Base-by-base conservation (phyloP, 73 alveolate genomes). In the Paramecium sonneborni region DNA sequence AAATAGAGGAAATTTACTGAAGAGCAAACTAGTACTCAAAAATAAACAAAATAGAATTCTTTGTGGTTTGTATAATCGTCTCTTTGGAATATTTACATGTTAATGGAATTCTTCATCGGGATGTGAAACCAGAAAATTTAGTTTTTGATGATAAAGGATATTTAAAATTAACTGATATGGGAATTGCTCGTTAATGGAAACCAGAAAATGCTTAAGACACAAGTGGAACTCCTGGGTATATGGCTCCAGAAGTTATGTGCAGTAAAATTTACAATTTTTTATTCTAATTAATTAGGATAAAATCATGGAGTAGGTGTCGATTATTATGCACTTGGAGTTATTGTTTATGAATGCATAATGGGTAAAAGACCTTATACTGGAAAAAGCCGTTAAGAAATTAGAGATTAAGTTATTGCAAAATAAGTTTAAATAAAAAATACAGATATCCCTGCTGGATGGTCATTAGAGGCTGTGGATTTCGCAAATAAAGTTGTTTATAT, bases 211-310 rank as follows among this genome's bases (percentile, higher is more conserved):
- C 99, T 14, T 85, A 96, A 70, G 94, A 88, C 34, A 94, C 95
- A 1, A 88, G 96, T 3, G 99, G 99, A 1, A 97, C 99, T 10
- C 99, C 99, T 30, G 99, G 99, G 14, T 97, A 97, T 69, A 96
- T 94, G 97, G 98, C 98, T 58, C 98, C 98, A 18, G 98, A 95
- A 91, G 98, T 95, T 1, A 94, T 95, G 92, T 95, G 97, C 89
- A 93, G 96, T 74, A 74, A 18, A 21, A 52, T n/a, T 52, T 52
- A 1, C 68, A 52, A 18, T 52, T 74, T 74, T 28, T 28, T 6
- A 15, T 32, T 74, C 23, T 62, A 30, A 62, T 14, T 74, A 28
- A 28, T 4, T 74, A 74, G 87, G 90, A 58, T 93, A 94, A 62
- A 95, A 95, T 79, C 98, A 95, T 76, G 96, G 96, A 48, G 93